A percentile compares a stretch with the other conserved stretches of the same genome.
Conservation (phyloP, 2,329 filamentous ascomycete genomes). For the Herpotrichia juniperi region DNA sequence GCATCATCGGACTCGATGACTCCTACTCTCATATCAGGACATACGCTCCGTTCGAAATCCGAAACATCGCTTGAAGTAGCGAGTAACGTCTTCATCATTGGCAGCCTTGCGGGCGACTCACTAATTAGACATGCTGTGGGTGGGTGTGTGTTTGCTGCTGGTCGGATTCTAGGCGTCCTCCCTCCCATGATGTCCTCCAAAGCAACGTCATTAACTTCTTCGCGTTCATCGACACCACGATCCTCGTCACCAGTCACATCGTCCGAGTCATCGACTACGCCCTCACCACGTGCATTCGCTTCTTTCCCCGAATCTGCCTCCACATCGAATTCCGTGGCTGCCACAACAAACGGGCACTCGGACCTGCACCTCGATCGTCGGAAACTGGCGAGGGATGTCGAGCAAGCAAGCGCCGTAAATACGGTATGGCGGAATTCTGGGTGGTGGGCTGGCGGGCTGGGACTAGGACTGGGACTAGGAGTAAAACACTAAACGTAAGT, state of each 20-base stretch:
- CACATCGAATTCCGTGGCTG: conserved; percentile 17
- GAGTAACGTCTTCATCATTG: conserved; percentile 60
- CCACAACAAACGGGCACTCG: conserved; percentile 42
- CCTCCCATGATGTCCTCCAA: conserved; percentile 14
- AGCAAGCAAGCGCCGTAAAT: conserved; percentile 37
- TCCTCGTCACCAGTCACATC: conserved; percentile 51
- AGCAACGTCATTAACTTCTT: conserved; percentile 15
- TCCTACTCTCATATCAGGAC: conserved; percentile 53
- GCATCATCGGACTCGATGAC: not conserved
- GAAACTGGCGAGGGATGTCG: conserved; percentile 34
- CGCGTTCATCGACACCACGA: conserved; percentile 23
- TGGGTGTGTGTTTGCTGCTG: conserved; percentile 62
- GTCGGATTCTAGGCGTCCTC: conserved; percentile 51
- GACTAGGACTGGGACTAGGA: no score
- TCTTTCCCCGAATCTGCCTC: conserved; percentile 5
- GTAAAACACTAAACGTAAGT: no score
- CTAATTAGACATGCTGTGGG: conserved; percentile 66
- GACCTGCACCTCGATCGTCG: conserved; percentile 46
- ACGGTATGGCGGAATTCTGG: conserved; percentile 38
- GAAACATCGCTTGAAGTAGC: conserved; percentile 60
- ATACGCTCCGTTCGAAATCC: conserved; percentile 60
- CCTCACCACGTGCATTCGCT: not conserved
- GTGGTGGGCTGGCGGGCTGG: conserved; percentile 45
- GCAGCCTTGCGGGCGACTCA: conserved; percentile 66
- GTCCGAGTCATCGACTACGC: conserved; percentile 24